Conservation (phyloP, 2,329 filamentous ascomycete genomes). For the Tolypocladium guangdongense region DNA sequence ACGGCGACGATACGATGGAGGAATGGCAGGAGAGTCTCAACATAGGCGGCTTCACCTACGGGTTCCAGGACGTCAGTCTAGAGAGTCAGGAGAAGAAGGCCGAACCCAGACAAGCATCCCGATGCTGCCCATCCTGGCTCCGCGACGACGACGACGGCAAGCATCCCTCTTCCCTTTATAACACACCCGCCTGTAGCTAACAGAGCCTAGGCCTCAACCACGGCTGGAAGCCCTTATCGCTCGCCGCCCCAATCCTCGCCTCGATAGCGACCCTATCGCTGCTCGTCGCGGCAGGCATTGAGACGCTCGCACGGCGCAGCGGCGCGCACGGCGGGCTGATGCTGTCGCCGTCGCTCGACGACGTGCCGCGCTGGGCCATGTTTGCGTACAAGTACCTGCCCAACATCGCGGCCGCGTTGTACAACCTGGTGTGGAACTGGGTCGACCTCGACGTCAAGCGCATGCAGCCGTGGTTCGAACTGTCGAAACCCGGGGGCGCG, state of each 20-base stretch:
- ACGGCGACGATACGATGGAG: neutral
- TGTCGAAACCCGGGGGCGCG: constrained; percentile 36
- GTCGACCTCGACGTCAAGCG: constrained; percentile 48
- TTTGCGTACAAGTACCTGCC: constrained; percentile 41
- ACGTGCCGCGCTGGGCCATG: constrained; percentile 21
- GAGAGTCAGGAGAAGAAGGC: neutral
- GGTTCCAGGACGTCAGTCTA: neutral
- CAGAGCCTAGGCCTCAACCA: neutral
- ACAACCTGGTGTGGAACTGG: constrained; percentile 47
- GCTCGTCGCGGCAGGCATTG: constrained; percentile 25
- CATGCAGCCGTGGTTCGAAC: constrained; percentile 48
- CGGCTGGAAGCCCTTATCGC: constrained; percentile 1
- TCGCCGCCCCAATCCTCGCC: constrained; percentile 20
- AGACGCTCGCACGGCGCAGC: constrained; percentile 30
- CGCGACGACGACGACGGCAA: neutral
- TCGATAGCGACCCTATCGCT: constrained; percentile 24
- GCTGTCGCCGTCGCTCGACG: constrained; percentile 10
- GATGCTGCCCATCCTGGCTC: neutral
- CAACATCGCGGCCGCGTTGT: constrained; percentile 41
- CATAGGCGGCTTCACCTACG: neutral
- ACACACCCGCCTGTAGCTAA: too few species aligned
- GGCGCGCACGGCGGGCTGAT: constrained; percentile 28
- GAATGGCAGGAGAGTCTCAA: too few species aligned
- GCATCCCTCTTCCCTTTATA: too few species aligned
- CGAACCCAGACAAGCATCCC: neutral